These are phyloP conservation scores for Fusarium albidum DNA, from an alignment of 2,329 filamentous ascomycete species.

Conservation along the genomic window DNA sequence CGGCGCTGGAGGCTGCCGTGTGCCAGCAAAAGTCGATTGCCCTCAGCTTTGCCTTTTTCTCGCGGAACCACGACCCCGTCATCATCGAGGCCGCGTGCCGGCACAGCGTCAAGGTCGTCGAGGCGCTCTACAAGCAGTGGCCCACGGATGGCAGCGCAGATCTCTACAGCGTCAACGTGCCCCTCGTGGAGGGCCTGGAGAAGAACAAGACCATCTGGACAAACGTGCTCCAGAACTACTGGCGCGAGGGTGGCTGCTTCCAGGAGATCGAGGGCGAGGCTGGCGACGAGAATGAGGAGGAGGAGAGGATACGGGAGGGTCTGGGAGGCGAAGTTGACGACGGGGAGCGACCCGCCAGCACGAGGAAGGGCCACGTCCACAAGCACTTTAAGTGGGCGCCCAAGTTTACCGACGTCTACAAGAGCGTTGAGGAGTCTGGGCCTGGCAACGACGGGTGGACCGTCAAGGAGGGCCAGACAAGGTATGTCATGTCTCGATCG, in stretches of 20 bases:
- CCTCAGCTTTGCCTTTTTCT: conserved; percentile 89
- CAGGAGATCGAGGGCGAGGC: conserved; percentile 75
- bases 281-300: conserved; percentile 73
- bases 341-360: conserved; percentile 38
- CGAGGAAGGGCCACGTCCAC: conserved; percentile 66
- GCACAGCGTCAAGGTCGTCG: conserved; percentile 79
- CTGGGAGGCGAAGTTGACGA: conserved; percentile 59
- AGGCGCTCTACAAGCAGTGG: conserved; percentile 82
- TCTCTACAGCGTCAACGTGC: conserved; percentile 92
- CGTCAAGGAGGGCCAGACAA: conserved; percentile 86
- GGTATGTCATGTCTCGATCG: conserved; percentile 61
- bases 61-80: conserved; percentile 80
- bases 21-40: conserved; percentile 78
- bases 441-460: conserved; percentile 94
- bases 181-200: conserved; percentile 79
- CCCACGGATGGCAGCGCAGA: conserved; percentile 71
- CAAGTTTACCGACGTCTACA: conserved; percentile 84
- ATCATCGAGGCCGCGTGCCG: conserved; percentile 81
- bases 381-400: conserved; percentile 97
- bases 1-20: conserved; percentile 78
- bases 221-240: conserved; percentile 88
- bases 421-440: conserved; percentile 79
- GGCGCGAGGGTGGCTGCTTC: conserved; percentile 86
- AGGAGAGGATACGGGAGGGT: conserved; percentile 75
- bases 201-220: conserved; percentile 81